Conservation (phyloP, 306 rosid species). For the Vigna radiata region DNA sequence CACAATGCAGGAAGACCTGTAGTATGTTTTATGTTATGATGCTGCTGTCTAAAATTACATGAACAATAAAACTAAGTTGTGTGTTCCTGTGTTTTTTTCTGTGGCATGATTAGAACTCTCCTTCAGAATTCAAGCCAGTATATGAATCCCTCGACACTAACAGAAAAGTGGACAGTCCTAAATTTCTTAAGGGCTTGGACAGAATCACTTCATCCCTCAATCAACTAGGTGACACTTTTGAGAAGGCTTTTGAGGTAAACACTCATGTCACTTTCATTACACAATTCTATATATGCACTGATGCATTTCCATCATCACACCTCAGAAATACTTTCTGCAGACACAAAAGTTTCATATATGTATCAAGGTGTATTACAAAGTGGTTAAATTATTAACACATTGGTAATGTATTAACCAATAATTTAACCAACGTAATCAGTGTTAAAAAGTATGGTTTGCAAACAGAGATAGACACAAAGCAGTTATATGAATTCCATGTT, state of each 20-base stretch:
- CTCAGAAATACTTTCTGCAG: neutral
- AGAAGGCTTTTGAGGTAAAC: conserved; percentile 88
- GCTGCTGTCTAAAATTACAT: neutral
- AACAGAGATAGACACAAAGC: neutral
- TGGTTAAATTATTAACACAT: conserved; percentile 5
- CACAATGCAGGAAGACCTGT: neutral
- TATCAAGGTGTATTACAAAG: neutral
- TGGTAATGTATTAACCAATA: neutral
- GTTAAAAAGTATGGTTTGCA: neutral
- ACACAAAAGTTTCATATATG: conserved; percentile 4
- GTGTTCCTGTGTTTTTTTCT: neutral
- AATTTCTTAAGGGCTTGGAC: conserved; percentile 79
- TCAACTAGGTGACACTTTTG: conserved; percentile 94
- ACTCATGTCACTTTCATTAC: neutral
- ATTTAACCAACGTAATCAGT: neutral
- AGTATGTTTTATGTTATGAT: neutral
- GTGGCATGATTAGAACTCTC: conserved; percentile 37
- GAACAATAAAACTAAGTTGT: conserved; percentile 16
- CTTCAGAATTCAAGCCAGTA: conserved; percentile 57
- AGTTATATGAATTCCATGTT: neutral
- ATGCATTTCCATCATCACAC: conserved; percentile 19
- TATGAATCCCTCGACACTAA: conserved; percentile 52
- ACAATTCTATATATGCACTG: neutral
- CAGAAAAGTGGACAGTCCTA: conserved; percentile 70
- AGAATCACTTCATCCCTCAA: conserved; percentile 79